A percentile compares a stretch with the other conserved stretches of the same genome.
These are phyloP conservation scores for Tolypocladium capitatum DNA, from an alignment of 2,329 filamentous ascomycete genomes.

Conservation along the genomic window DNA sequence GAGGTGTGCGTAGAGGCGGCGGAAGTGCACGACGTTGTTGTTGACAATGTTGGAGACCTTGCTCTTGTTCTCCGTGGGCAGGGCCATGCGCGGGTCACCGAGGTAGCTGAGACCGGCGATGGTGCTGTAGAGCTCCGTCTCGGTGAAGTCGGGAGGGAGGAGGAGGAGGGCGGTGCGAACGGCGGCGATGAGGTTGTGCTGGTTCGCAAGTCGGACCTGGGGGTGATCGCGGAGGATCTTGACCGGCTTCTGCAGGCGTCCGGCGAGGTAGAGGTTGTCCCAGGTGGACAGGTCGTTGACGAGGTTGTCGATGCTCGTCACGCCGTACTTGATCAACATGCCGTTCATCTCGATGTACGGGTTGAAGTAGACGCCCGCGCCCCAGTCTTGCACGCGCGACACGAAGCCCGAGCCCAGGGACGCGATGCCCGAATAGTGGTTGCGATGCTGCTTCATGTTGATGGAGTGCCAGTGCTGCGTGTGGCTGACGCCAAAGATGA, in stretches of 20 bases:
- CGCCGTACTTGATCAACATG: slow-evolving; percentile 93
- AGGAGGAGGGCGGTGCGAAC: slow-evolving; percentile 80
- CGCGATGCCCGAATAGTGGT: slow-evolving; percentile 83
- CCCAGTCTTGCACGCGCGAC: slow-evolving; percentile 77
- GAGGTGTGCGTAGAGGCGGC: slow-evolving; percentile 78
- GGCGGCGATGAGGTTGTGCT: slow-evolving; percentile 87
- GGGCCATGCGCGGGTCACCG: slow-evolving; percentile 88
- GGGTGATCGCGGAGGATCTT: slow-evolving; percentile 95
- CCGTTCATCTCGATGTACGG: slow-evolving; percentile 91
- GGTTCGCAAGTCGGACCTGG: slow-evolving; percentile 82
- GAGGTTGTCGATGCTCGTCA: slow-evolving; percentile 85
- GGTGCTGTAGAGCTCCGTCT: slow-evolving; percentile 76
- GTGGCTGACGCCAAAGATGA: slow-evolving; percentile 91
- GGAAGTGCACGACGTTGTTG: slow-evolving; percentile 83
- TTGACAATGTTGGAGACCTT: slow-evolving; percentile 93
- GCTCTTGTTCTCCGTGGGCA: slow-evolving; percentile 78
- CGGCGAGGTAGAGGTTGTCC: slow-evolving; percentile 93
- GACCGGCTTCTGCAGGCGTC: slow-evolving; percentile 89
- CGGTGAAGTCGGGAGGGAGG: slow-evolving; percentile 71
- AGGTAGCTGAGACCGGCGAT: slow-evolving; percentile 90
- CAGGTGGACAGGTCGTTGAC: slow-evolving; percentile 77
- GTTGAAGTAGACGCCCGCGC: slow-evolving; percentile 95
- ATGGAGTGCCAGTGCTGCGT: slow-evolving; percentile 95
- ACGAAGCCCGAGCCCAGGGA: slow-evolving; percentile 75
- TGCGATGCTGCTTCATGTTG: slow-evolving; percentile 74